These are phyloP conservation scores for Pochonia chlamydosporia DNA, from an alignment of 2,329 filamentous ascomycete genomes.

Conservation along the genomic window DNA sequence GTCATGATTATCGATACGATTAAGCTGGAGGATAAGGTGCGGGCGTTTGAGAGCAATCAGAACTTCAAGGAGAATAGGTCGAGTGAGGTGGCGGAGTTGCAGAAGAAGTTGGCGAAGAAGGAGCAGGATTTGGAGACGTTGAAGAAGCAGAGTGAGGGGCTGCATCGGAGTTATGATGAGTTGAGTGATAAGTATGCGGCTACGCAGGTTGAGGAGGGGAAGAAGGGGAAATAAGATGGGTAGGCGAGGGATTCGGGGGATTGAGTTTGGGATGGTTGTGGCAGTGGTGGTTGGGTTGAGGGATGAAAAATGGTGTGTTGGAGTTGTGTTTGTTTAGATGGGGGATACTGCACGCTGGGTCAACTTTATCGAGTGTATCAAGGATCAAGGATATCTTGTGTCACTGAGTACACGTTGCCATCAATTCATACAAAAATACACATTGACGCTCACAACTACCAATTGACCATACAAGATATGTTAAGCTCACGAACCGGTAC, in stretches of 20 bases:
- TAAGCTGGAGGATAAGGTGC: slow-evolving; percentile 85
- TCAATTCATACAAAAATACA: too few relatives aligned
- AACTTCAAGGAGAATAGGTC: slow-evolving; percentile 66
- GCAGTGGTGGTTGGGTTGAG: not conserved
- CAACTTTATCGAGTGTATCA: too few relatives aligned
- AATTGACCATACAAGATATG: too few relatives aligned
- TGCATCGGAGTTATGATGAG: slow-evolving; percentile 79
- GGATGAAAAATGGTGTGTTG: too few relatives aligned
- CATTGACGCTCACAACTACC: not conserved
- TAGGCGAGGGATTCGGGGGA: too few relatives aligned
- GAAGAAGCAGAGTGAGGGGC: slow-evolving; percentile 85
- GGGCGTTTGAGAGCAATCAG: slow-evolving; percentile 71
- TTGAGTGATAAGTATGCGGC: slow-evolving; percentile 75
- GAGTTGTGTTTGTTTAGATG: too few relatives aligned
- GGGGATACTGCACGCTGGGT: too few relatives aligned
- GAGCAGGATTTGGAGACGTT: slow-evolving; percentile 79
- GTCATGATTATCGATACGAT: slow-evolving; percentile 92
- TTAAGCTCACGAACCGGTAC: too few relatives aligned
- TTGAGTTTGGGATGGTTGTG: not conserved
- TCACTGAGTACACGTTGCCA: too few relatives aligned
- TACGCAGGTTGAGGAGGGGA: slow-evolving; percentile 45
- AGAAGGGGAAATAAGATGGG: slow-evolving; percentile 43
- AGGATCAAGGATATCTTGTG: too few relatives aligned
- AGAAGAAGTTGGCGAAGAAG: slow-evolving; percentile 68
- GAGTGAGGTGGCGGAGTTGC: slow-evolving; percentile 66